Conservation (phyloP, 805 yeast species). For the Suhomyces sp. region DNA sequence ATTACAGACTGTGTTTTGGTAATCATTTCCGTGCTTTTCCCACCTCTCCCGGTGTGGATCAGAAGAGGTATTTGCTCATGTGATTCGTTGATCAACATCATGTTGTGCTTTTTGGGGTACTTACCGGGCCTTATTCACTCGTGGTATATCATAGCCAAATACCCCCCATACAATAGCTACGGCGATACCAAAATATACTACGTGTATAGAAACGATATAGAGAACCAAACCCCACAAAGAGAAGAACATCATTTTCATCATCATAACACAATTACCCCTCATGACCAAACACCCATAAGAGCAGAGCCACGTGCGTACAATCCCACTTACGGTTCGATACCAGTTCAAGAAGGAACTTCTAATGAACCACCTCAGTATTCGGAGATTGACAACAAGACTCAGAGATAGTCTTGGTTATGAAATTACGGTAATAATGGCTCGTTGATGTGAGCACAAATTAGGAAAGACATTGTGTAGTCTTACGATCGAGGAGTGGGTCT, state of each 20-base stretch:
- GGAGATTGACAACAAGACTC: constrained; percentile 21
- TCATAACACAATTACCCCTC: constrained; percentile 13
- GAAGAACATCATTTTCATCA: constrained; percentile 24
- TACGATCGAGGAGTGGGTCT: no score
- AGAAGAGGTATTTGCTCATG: constrained; percentile 59
- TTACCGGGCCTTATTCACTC: constrained; percentile 52
- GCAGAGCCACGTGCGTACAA: constrained; percentile 10
- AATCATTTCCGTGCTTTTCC: constrained; percentile 59
- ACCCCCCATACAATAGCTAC: constrained; percentile 35
- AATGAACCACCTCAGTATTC: constrained; percentile 31
- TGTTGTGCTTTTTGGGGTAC: constrained; percentile 47
- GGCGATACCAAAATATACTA: constrained; percentile 32
- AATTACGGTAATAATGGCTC: no score
- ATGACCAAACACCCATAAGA: constrained; percentile 7
- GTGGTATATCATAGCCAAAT: constrained; percentile 47
- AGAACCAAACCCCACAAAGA: constrained; percentile 21
- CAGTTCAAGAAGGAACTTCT: constrained; percentile 20
- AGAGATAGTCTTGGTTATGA: not conserved
- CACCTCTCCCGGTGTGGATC: constrained; percentile 71
- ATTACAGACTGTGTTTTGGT: constrained; percentile 56
- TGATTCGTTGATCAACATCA: constrained; percentile 45
- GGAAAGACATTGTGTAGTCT: no score
- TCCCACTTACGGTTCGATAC: constrained; percentile 24
- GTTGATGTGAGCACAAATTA: no score
- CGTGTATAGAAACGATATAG: constrained; percentile 35